Conservation (phyloP, 306 rosid genomes). For the Arachis stenosperma region DNA sequence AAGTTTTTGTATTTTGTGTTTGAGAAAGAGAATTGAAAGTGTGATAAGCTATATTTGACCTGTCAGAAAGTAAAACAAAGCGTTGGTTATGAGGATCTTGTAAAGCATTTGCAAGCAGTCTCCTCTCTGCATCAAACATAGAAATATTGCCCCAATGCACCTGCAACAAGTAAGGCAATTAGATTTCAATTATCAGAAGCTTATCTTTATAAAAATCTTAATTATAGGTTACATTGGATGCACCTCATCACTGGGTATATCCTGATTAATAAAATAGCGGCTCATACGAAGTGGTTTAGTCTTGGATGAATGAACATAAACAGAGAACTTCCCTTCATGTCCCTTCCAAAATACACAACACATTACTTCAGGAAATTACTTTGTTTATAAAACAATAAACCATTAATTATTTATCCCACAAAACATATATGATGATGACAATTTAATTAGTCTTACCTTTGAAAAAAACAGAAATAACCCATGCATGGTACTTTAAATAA, state of each 20-base stretch:
- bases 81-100: conserved; percentile 86
- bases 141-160: conserved; percentile 95
- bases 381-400: too few relatives aligned
- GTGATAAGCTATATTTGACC: conserved; percentile 49
- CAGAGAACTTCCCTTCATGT: conserved; percentile 92
- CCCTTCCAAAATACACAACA: conserved; percentile 62
- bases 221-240: background rate
- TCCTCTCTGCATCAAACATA: conserved; percentile 88
- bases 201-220: conserved; percentile 6
- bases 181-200: conserved; percentile 23
- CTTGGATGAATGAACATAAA: conserved; percentile 93
- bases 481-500: too few relatives aligned
- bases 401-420: too few relatives aligned
- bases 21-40: background rate
- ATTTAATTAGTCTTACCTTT: too few relatives aligned
- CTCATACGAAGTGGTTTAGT: conserved; percentile 83
- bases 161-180: conserved; percentile 48
- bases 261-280: conserved; percentile 70
- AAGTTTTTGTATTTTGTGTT: too few relatives aligned
- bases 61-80: conserved; percentile 94
- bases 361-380: conserved; percentile 19
- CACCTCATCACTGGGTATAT: conserved; percentile 85
- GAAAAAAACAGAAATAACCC: too few relatives aligned
- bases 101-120: conserved; percentile 81
- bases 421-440: too few relatives aligned